Percentiles rank a stretch among this genome's conserved stretches.
phyloP scores from a whole-genome alignment of 106 monocot genomes.

The Narthecium ossifragum region DNA sequence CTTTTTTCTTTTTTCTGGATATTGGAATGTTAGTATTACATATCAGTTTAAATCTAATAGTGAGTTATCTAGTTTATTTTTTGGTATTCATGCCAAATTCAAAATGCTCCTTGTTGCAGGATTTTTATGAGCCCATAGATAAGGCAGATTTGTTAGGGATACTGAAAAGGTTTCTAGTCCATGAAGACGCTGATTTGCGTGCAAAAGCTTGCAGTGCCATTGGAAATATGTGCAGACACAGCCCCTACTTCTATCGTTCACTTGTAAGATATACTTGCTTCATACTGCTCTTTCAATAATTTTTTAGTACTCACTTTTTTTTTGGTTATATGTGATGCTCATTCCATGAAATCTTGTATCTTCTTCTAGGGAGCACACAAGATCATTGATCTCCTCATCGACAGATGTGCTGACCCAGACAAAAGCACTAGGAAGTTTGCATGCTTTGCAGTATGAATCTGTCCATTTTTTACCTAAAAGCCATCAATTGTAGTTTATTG shows the following conservation, averaged over 20 bases:
- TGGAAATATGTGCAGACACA: conserved; percentile 97
- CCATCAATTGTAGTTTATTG: too few relatives aligned
- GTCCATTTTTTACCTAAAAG: too few relatives aligned
- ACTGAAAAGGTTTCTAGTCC: conserved; percentile 51
- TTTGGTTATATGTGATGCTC: too few relatives aligned
- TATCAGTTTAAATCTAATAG: too few relatives aligned
- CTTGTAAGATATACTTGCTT: conserved; percentile 47
- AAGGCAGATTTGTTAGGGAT: conserved; percentile 62
- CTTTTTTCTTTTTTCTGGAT: too few relatives aligned
- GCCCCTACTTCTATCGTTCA: conserved; percentile 73
- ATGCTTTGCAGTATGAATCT: conserved; percentile 87
- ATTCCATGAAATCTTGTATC: not conserved
- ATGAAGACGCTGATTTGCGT: conserved; percentile 75
- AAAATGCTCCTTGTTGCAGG: conserved; percentile 32
- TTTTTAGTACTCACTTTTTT: not conserved
- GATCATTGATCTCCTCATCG: conserved; percentile 70
- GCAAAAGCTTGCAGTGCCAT: conserved; percentile 93
- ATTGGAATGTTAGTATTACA: too few relatives aligned
- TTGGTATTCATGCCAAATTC: not conserved
- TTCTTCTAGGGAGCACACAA: conserved; percentile 50
- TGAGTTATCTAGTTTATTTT: too few relatives aligned
- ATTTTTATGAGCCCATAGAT: conserved; percentile 82
- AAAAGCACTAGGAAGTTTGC: conserved; percentile 98
- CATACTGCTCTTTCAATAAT: not conserved
- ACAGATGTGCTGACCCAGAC: conserved; percentile 89